A percentile compares a stretch with the other conserved stretches of the same genome.
phyloP scores from a whole-genome alignment of 495 filamentous ascomycete species.

The Aspergillus baeticus region DNA sequence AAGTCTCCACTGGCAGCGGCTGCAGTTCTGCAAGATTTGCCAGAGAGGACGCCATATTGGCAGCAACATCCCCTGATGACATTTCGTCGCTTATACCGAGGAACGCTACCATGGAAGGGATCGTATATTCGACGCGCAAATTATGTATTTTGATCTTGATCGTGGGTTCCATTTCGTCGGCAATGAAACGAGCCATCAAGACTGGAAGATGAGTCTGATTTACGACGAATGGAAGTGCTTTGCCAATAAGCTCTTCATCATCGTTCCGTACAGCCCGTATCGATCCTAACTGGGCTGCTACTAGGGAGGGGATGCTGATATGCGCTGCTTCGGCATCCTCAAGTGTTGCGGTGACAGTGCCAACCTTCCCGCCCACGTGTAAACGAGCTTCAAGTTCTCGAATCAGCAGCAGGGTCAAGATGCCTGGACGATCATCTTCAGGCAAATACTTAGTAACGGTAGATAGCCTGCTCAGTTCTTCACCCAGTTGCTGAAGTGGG shows the following conservation, averaged over 20 bases:
- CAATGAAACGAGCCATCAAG: slow-evolving; percentile 80
- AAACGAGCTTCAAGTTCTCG: slow-evolving; percentile 57
- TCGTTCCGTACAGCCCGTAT: slow-evolving; percentile 61
- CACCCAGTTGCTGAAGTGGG: slow-evolving; percentile 64
- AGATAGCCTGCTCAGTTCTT: slow-evolving; percentile 77
- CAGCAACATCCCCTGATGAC: slow-evolving; percentile 70
- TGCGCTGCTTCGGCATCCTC: slow-evolving; percentile 72
- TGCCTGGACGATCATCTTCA: slow-evolving; percentile 90
- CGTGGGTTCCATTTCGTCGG: slow-evolving; percentile 90
- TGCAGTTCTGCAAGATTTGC: slow-evolving; percentile 67
- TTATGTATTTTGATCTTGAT: slow-evolving; percentile 84
- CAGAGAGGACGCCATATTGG: slow-evolving; percentile 76
- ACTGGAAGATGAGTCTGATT: slow-evolving; percentile 47
- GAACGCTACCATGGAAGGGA: slow-evolving; percentile 76
- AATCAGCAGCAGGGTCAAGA: slow-evolving; percentile 72
- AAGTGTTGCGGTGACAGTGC: slow-evolving; percentile 55
- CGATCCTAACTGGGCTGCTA: slow-evolving; percentile 68
- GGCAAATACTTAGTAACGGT: slow-evolving; percentile 93
- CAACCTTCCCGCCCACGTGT: slow-evolving; percentile 63
- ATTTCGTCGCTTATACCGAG: slow-evolving; percentile 65
- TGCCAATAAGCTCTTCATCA: slow-evolving; percentile 66
- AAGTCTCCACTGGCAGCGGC: slow-evolving; percentile 22
- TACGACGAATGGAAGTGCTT: slow-evolving; percentile 35
- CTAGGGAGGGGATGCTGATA: slow-evolving; percentile 77
- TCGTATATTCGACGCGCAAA: slow-evolving; percentile 77